phyloP scores from a whole-genome alignment of 2,329 filamentous ascomycete species.

The Talaromyces sp. region DNA sequence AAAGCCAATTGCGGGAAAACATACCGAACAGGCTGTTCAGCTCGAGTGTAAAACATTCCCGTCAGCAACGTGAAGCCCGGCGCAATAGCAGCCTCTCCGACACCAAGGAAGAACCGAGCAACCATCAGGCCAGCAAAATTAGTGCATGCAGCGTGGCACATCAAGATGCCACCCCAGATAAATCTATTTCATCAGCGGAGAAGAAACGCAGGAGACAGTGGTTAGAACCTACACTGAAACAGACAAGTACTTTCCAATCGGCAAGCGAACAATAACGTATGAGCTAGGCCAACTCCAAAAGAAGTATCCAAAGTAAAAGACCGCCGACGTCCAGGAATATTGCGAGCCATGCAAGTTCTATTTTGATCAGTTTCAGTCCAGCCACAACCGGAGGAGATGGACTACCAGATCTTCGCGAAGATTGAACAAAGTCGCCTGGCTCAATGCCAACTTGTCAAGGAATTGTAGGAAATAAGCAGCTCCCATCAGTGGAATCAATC shows the following conservation, averaged over 20 bases:
- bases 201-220: not conserved
- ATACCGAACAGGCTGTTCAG: constrained; percentile 41
- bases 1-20: not conserved
- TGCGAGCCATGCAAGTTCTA: constrained; percentile 17
- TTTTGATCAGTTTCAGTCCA: not conserved
- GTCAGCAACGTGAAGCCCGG: constrained; percentile 44
- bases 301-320: constrained; percentile 39
- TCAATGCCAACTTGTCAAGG: constrained; percentile 17
- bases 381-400: not conserved
- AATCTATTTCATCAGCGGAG: constrained; percentile 14
- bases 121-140: constrained; percentile 15
- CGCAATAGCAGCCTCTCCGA: constrained; percentile 20
- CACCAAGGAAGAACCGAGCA: constrained; percentile 31
- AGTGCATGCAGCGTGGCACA: constrained; percentile 19
- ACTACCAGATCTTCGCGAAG: constrained; percentile 18
- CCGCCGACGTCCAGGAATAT: constrained; percentile 27
- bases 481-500: constrained; percentile 19
- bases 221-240: constrained; percentile 26
- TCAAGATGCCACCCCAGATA: constrained; percentile 17
- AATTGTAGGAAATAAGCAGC: constrained; percentile 20
- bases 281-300: constrained; percentile 44
- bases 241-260: constrained; percentile 33
- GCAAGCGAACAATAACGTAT: constrained; percentile 36
- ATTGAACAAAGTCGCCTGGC: constrained; percentile 18
- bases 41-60: constrained; percentile 43